Evolutionary conservation across 75 land plant species (phyloP), one percentile per base, ranked within the genome.

Genomic region (Ceratopteris richardii): DNA sequence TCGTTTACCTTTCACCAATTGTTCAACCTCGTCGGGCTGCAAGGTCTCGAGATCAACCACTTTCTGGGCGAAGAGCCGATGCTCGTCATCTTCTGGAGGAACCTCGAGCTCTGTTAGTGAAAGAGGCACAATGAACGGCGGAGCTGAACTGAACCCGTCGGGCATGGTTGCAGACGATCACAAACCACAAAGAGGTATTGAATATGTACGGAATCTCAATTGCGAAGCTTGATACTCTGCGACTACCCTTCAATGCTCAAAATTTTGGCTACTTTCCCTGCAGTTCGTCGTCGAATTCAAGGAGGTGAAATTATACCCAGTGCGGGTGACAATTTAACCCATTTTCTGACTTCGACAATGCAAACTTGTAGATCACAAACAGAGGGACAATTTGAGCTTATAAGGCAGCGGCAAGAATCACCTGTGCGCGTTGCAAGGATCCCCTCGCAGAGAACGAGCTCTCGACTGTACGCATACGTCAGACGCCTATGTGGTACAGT

Each of bases 1-100:
- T 33, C 9, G 37, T 4, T 37, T 31, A 89, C 99, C 97, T 81
- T 78, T 86, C 61, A 86, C 86, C 58, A 95, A 77, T 29, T 90
- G 85, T 20, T 90, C 88, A 69, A 82, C 63, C 25, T 84, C 75
- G n/a, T 82, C 69, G 33, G 82, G 54, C 11, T 66, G 67, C 17
- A 83, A 29, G 19, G 75, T 26, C 46, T 80, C 66, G 63, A 85
- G 37, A 30, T 61, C 63, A 66, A 73, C 24, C 18, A 81, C 72
- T 5, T 64, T 66, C 5, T 43, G 77, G 26, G 63, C 97, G 56
- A 7, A 73, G 77, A 90, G 86, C 31, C 71, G 69, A 14, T 63
- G 29, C 24, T 36, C 67, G 9, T 69, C 69, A 31, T 66, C 81
- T 0, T 71, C 72, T 52, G 61, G 17, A 19, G 70, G 71, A 16